Percentiles rank a stretch among this genome's conserved stretches.
phyloP scores from a whole-genome alignment of 306 rosid genomes.

The Quillaja saponaria region DNA sequence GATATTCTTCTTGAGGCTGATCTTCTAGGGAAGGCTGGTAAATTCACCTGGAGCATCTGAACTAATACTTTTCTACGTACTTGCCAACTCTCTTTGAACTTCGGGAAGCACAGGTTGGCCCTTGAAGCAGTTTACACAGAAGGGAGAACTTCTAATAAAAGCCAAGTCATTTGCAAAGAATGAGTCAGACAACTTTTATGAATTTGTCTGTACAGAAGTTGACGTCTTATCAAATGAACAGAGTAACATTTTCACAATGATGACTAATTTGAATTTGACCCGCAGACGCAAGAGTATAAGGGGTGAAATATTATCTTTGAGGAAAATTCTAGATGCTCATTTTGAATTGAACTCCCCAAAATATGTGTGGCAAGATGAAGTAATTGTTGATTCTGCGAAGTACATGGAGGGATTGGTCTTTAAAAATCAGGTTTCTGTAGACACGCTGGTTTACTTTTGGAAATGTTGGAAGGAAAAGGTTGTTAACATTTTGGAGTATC shows the following conservation, averaged over 20 bases:
- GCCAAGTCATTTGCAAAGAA: constrained; percentile 52
- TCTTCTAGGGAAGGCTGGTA: constrained; percentile 58
- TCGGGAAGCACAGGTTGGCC: constrained; percentile 73
- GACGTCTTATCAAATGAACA: constrained; percentile 43
- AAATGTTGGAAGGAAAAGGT: constrained; percentile 60
- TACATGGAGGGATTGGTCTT: constrained; percentile 30
- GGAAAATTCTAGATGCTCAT: constrained; percentile 67
- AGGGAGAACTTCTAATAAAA: constrained; percentile 48
- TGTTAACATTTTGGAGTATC: constrained; percentile 35
- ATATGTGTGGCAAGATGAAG: constrained; percentile 44
- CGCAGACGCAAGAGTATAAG: constrained; percentile 32
- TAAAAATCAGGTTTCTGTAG: constrained; percentile 45
- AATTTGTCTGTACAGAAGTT: constrained; percentile 45
- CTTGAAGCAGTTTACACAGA: constrained; percentile 43
- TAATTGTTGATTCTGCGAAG: constrained; percentile 30
- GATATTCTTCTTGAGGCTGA: constrained; percentile 44
- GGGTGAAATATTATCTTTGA: constrained; percentile 57
- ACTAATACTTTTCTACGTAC: constrained; percentile 44
- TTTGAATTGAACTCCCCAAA: constrained; percentile 33
- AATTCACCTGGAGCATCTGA: constrained; percentile 49
- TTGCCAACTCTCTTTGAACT: constrained; percentile 69
- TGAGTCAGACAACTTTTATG: constrained; percentile 32
- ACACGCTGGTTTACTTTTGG: constrained; percentile 66
- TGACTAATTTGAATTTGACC: constrained; percentile 43
- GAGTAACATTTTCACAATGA: constrained; percentile 3